Base-by-base conservation (phyloP, 73 alveolate species). In the Vitrella brassicaformis region DNA sequence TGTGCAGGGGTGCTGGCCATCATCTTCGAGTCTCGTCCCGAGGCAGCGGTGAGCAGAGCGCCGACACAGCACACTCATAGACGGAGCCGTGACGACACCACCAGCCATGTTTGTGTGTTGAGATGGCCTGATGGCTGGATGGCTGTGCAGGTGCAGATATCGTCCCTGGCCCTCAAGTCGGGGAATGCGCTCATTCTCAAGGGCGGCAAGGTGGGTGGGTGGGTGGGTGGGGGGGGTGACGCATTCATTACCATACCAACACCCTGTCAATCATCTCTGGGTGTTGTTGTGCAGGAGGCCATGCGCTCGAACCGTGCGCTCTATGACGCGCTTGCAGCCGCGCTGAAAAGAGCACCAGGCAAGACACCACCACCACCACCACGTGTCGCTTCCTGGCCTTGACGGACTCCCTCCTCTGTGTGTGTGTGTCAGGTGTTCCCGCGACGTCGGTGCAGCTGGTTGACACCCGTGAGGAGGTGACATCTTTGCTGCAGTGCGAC, bases 181-280 rank as follows among this genome's bases (percentile, higher is more conserved):
- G 72, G 72, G 45, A 67, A 67, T 28, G 72, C 72, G 31, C 22
- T 28, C 28, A 25, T 67, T 28, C 72, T 67, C 28, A 26, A 28
- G 26, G 72, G 72, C 25, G 72, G 72, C 72, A 27, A 26, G 46
- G n/a, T n/a, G n/a, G n/a, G n/a, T n/a, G n/a, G n/a, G n/a, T n/a
- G n/a, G n/a, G n/a, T n/a, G n/a, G n/a, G n/a, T n/a, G n/a, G n/a
- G n/a, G n/a, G n/a, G n/a, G n/a, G n/a, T n/a, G n/a, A n/a, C n/a
- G n/a, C n/a, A n/a, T n/a, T n/a, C n/a, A n/a, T n/a, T n/a, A n/a
- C n/a, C n/a, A n/a, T n/a, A n/a, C n/a, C n/a, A n/a, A n/a, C n/a
- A n/a, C n/a, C n/a, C n/a, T n/a, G n/a, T n/a, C n/a, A n/a, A n/a
- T n/a, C n/a, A n/a, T n/a, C n/a, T n/a, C n/a, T n/a, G n/a, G n/a